Percentiles rank a stretch among this genome's conserved stretches.
phyloP scores from a whole-genome alignment of 225 moss, liverwort and hornwort species.

The Sphagnum contortum region DNA sequence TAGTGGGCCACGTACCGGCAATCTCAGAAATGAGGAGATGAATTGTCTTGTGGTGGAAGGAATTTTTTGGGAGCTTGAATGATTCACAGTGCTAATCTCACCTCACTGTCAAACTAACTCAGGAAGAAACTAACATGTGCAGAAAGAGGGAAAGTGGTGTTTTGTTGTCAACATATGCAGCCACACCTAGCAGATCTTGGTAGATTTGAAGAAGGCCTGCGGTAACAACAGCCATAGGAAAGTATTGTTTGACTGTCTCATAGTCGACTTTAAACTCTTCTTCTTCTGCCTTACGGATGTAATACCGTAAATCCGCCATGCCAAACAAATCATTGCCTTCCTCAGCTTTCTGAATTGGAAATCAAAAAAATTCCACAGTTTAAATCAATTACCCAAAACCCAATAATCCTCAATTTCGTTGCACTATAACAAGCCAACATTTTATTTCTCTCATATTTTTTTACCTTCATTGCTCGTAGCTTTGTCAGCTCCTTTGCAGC shows the following conservation, averaged over 20 bases:
- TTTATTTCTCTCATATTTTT: too few relatives aligned
- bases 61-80: too few relatives aligned
- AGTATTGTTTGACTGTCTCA: conserved; percentile 89
- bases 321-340: conserved; percentile 77
- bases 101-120: too few relatives aligned
- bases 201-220: conserved; percentile 89
- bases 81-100: too few relatives aligned
- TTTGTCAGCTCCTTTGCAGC: conserved; percentile 81
- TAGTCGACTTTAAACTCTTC: conserved; percentile 84
- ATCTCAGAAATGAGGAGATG: too few relatives aligned
- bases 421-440: too few relatives aligned
- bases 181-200: conserved; percentile 77
- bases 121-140: too few relatives aligned
- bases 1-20: too few relatives aligned
- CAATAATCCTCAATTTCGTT: not conserved
- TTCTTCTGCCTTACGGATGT: conserved; percentile 89
- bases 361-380: conserved; percentile 1
- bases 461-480: conserved; percentile 84
- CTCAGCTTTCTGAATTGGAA: conserved; percentile 56
- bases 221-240: conserved; percentile 83
- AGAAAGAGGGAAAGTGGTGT: too few relatives aligned
- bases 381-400: not conserved
- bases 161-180: too few relatives aligned
- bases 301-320: conserved; percentile 87
- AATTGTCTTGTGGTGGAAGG: too few relatives aligned